Evolutionary conservation across 768 basidiomycete species (phyloP).

Genomic region (Boletales sp.): DNA sequence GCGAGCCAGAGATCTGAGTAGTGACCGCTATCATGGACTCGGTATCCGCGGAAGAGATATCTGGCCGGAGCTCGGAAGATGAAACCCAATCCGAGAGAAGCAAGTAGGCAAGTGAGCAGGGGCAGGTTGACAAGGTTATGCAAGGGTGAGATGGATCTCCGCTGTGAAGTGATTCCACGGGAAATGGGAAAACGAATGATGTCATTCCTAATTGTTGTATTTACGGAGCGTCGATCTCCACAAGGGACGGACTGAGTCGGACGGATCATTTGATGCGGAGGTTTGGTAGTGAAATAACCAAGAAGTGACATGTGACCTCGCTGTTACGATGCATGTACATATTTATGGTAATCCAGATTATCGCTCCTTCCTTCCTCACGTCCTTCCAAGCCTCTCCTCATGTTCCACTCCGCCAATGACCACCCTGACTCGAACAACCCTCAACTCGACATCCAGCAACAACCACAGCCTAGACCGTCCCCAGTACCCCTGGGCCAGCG

Average conservation of each 20-base stretch:
- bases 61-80: background rate
- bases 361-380: constrained; percentile 22
- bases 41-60: background rate
- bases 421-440: constrained; percentile 3
- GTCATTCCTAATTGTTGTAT: constrained; percentile 3
- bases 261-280: constrained; percentile 3
- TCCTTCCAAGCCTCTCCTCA: constrained; percentile 5
- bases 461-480: background rate
- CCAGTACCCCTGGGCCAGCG: constrained; percentile 7
- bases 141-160: too few relatives aligned
- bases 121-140: too few relatives aligned
- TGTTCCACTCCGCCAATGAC: constrained; percentile 23
- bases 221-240: constrained; percentile 1
- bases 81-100: too few relatives aligned
- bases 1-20: too few relatives aligned
- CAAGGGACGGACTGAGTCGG: background rate
- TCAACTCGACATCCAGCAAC: background rate
- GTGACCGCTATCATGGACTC: too few relatives aligned
- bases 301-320: constrained; percentile 20
- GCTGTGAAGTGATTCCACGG: background rate
- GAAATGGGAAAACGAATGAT: background rate
- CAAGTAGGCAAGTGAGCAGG: too few relatives aligned
- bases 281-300: too few relatives aligned
- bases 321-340: background rate
- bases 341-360: constrained; percentile 37